These are phyloP conservation scores for Trametes pubescens DNA, from an alignment of 1,284 basidiomycete species.

Conservation along the genomic window DNA sequence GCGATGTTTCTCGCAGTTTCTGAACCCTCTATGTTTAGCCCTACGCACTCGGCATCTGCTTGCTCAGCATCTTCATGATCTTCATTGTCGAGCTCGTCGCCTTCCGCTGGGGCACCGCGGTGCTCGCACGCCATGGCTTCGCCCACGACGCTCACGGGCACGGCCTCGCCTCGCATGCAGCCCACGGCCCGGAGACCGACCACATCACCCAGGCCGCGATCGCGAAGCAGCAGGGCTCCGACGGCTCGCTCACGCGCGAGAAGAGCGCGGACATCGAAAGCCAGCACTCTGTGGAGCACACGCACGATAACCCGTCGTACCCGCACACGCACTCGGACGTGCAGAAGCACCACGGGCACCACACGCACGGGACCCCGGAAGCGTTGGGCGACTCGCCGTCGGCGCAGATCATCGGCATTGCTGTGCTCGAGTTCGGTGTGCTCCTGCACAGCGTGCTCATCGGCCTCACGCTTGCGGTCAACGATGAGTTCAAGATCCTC, in stretches of 20 bases:
- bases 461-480: constrained; percentile 92
- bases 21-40: constrained; percentile 52
- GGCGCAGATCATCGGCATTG: constrained; percentile 87
- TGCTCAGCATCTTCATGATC: constrained; percentile 83
- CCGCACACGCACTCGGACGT: constrained; percentile 30
- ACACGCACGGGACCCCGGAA: constrained; percentile 26
- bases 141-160: constrained; percentile 74
- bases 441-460: constrained; percentile 91
- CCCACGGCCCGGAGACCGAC: constrained; percentile 69
- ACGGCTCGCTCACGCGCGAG: constrained; percentile 24
- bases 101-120: constrained; percentile 80
- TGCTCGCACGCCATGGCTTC: constrained; percentile 62
- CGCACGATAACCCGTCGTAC: constrained; percentile 11
- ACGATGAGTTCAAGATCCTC: constrained; percentile 81
- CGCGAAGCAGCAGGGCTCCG: constrained; percentile 27
- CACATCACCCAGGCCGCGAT: constrained; percentile 17
- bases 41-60: constrained; percentile 82
- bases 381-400: constrained; percentile 51
- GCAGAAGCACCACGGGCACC: constrained; percentile 22
- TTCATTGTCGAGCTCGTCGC: constrained; percentile 89
- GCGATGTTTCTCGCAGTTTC: neutral
- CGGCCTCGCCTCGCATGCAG: constrained; percentile 67
- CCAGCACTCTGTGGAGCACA: constrained; percentile 12
- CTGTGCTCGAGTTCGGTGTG: constrained; percentile 93
- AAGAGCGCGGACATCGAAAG: constrained; percentile 29